Base-by-base conservation (phyloP, 345 rosid species). In the Arabidopsis suecica region DNA sequence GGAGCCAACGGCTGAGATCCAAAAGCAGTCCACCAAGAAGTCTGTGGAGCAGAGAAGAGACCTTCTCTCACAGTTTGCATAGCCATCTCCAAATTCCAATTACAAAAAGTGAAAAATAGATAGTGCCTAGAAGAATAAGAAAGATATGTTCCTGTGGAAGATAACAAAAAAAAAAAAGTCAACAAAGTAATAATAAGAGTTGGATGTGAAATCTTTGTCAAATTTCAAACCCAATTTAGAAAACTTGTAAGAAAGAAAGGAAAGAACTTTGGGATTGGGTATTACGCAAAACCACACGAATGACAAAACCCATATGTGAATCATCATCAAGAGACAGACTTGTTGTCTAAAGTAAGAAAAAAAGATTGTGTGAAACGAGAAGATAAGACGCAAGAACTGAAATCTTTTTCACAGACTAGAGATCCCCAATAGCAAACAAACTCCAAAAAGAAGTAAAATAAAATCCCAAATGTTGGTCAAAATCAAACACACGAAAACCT, bases 51-150 rank as follows among this genome's bases (percentile, higher is more conserved):
- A 9, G 90, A 83, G 37, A 85, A 73, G 33, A 87, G 36, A 68
- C 89, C 90, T 80, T 88, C 96, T 74, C 82, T 89, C 65, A 82
- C 70, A 78, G 96, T 81, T 81, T 90, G 93, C 97, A 84, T 87
- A 79, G 95, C 90, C 93, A 90, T 93, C 73, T 78, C 48, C 67
- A 16, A 47, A 48, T 36, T 55, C 65, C 72, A 69, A 58, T 49
- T 49, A 59, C 64, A 37, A 51, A 20, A 50, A 30, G 18, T 25
- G 11, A 9, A 12, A 36, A 20, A 33, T 62, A 3, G 30, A 55
- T 73, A 54, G 25, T 45, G 49, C 48, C 20, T 49, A 70, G 71
- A 36, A 65, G 51, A 23, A 16, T 16, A 16, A 68, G 51, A 41
- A 18, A 53, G 76, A 67, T 59, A 12, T 77, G 56, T 67, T 70